Percentiles rank a stretch among this genome's conserved stretches.
These are phyloP conservation scores for Aspergillus floridensis DNA, from an alignment of 2,329 filamentous ascomycete species.

Conservation along the genomic window DNA sequence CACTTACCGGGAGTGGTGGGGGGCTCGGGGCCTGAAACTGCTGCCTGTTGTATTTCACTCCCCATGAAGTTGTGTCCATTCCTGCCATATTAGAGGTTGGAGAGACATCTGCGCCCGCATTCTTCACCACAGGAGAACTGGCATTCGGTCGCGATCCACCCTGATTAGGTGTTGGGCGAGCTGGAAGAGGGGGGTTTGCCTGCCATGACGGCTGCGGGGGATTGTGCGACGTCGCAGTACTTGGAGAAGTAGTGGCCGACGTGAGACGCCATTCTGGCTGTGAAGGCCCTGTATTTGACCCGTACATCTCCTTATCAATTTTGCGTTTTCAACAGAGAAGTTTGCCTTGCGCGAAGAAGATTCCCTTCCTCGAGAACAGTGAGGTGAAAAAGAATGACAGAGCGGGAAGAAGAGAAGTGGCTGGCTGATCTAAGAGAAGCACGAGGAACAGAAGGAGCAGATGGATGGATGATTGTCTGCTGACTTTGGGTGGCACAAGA, in stretches of 20 bases:
- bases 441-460: background rate
- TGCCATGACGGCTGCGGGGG: conserved; percentile 22
- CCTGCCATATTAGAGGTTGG: conserved; percentile 15
- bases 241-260: conserved; percentile 5
- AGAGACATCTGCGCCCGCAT: conserved; percentile 16
- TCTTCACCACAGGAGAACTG: conserved; percentile 13
- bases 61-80: conserved; percentile 41
- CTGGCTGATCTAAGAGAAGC: background rate
- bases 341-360: background rate
- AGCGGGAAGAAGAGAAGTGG: background rate
- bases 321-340: background rate
- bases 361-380: background rate
- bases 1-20: conserved; percentile 40
- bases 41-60: conserved; percentile 43
- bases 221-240: conserved; percentile 8
- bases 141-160: conserved; percentile 32
- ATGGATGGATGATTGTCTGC: background rate
- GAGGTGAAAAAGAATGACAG: background rate
- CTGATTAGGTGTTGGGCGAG: conserved; percentile 18
- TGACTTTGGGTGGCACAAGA: background rate
- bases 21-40: conserved; percentile 24
- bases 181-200: conserved; percentile 22
- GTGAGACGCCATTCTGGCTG: conserved; percentile 42
- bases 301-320: conserved; percentile 31
- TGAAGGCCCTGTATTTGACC: conserved; percentile 27